Percentiles rank a stretch among this genome's conserved stretches.
Evolutionary conservation across 2,329 filamentous ascomycete species (phyloP).

Genomic region (Zasmidium cellare): DNA sequence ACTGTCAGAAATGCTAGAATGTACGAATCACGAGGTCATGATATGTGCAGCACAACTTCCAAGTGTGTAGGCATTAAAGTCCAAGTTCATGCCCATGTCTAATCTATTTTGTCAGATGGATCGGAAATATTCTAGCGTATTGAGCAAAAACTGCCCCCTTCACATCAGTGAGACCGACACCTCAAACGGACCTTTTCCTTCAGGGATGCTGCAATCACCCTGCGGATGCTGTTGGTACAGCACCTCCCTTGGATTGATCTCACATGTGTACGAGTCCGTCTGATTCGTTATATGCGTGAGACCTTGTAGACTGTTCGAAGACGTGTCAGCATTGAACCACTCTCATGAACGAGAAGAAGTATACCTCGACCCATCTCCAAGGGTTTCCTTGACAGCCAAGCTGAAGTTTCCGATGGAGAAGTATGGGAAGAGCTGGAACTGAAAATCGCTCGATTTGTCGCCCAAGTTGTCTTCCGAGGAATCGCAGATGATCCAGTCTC

Average conservation of each 20-base stretch:
- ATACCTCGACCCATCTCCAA: constrained; percentile 11
- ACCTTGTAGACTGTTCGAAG: constrained; percentile 1
- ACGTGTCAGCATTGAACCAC: neutral
- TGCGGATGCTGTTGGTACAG: constrained; percentile 23
- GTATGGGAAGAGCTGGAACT: constrained; percentile 26
- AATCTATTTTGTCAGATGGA: too few species aligned
- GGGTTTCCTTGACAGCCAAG: constrained; percentile 24
- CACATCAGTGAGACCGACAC: neutral
- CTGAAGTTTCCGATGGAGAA: constrained; percentile 32
- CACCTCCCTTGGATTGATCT: constrained; percentile 21
- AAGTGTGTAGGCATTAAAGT: too few species aligned
- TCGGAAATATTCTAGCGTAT: too few species aligned
- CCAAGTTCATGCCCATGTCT: too few species aligned
- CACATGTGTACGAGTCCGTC: constrained; percentile 20
- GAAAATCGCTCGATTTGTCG: constrained; percentile 14
- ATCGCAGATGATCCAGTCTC: constrained; percentile 27
- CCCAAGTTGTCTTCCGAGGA: constrained; percentile 7
- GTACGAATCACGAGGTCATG: too few species aligned
- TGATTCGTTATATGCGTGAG: constrained; percentile 16
- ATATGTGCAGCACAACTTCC: too few species aligned
- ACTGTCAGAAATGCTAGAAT: too few species aligned
- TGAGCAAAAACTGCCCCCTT: too few species aligned
- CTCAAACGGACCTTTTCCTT: constrained; percentile 9
- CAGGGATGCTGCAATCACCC: constrained; percentile 24
- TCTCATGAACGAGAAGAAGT: too few species aligned